These are phyloP conservation scores for Populus hybrid DNA, from an alignment of 441 rosid genomes.

Conservation along the genomic window DNA sequence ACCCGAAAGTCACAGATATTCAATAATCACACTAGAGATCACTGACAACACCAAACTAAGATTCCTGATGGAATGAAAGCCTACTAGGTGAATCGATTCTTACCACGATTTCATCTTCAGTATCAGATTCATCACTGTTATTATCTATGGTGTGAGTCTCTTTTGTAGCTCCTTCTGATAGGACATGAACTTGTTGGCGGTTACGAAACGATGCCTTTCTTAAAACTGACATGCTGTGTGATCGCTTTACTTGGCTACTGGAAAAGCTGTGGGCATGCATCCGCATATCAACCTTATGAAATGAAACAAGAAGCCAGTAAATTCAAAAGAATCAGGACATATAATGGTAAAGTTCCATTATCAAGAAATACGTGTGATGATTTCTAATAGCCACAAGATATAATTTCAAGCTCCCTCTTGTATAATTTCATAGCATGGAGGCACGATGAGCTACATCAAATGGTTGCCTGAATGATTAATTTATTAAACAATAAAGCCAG, in stretches of 20 bases:
- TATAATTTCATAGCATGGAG: not conserved
- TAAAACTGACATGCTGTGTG: slow-evolving; percentile 36
- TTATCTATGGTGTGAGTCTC: slow-evolving; percentile 30
- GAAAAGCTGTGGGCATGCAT: slow-evolving; percentile 30
- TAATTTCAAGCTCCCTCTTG: too few species aligned
- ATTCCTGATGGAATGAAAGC: slow-evolving; percentile 43
- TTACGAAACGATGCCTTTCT: slow-evolving; percentile 25
- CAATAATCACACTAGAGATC: too few species aligned
- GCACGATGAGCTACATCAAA: not conserved
- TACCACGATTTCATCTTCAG: slow-evolving; percentile 51
- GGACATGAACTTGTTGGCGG: slow-evolving; percentile 33
- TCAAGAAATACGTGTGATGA: not conserved
- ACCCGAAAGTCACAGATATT: too few species aligned
- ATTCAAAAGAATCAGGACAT: not conserved
- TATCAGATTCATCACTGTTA: slow-evolving; percentile 54
- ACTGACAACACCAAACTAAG: not conserved
- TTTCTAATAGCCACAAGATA: not conserved
- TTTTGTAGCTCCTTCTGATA: slow-evolving; percentile 44
- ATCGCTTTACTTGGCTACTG: slow-evolving; percentile 26
- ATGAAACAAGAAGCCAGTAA: slow-evolving; percentile 1
- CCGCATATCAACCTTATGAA: slow-evolving; percentile 41
- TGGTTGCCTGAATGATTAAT: too few species aligned
- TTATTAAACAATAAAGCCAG: too few species aligned
- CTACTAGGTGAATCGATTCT: slow-evolving; percentile 73
- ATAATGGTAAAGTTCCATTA: not conserved